Conservation (phyloP, 768 basidiomycete species). For the Auricularia auricula-judae region DNA sequence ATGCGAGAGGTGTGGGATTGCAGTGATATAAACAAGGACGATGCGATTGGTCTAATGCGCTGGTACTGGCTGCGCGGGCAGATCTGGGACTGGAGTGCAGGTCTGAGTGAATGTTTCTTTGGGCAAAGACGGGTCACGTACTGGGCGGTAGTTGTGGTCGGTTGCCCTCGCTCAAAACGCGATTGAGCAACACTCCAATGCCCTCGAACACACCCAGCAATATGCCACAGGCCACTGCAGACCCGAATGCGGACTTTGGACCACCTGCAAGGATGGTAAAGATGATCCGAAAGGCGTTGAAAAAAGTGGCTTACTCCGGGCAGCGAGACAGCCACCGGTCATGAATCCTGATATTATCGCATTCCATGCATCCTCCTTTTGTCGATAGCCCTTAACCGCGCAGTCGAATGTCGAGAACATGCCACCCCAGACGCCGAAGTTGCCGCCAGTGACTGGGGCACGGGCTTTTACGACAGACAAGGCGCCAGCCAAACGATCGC, state of each 20-base stretch:
- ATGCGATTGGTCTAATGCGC: background rate
- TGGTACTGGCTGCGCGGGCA: background rate
- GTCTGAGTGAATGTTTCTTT: background rate
- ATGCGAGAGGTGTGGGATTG: background rate
- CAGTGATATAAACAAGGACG: background rate
- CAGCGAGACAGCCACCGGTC: constrained; percentile 93
- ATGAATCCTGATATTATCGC: constrained; percentile 97
- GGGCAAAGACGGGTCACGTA: constrained; percentile 27
- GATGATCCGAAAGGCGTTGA: background rate
- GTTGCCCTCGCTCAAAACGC: constrained; percentile 77
- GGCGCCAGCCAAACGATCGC: constrained; percentile 89
- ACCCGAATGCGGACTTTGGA: constrained; percentile 79
- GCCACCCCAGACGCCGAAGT: constrained; percentile 93
- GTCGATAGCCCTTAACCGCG: constrained; percentile 90
- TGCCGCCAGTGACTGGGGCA: constrained; percentile 95
- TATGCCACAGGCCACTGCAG: constrained; percentile 94
- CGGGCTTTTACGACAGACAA: constrained; percentile 95
- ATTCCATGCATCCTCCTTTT: constrained; percentile 99
- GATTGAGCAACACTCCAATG: constrained; percentile 83
- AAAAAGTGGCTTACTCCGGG: constrained; percentile 60
- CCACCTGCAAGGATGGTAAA: constrained; percentile 48
- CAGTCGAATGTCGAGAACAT: constrained; percentile 99
- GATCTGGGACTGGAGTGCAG: background rate
- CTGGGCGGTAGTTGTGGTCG: constrained; percentile 71
- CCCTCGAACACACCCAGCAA: constrained; percentile 91